Evolutionary conservation across 2,329 filamentous ascomycete genomes (phyloP), one percentile per base, ranked within the genome.

Genomic region (Ophiostoma sp.): DNA sequence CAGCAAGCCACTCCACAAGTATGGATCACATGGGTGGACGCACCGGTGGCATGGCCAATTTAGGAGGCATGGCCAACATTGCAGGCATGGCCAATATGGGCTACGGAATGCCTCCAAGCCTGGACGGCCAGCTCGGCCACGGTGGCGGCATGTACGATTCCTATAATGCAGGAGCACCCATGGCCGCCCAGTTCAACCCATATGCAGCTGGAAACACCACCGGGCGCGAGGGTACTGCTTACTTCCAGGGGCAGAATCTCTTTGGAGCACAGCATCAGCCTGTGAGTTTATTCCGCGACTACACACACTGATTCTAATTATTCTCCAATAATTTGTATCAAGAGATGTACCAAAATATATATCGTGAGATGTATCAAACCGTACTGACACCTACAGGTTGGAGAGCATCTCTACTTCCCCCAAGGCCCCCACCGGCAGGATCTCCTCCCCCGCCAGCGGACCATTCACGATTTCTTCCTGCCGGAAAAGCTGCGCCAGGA

Each of bases 351-450:
- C 27, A 31, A n/a, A n/a, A n/a, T n/a, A n/a, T n/a, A n/a, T n/a
- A n/a, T n/a, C n/a, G n/a, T n/a, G 27, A 31, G 27, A 31, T 31
- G 27, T 31, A 31, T 31, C 36, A 39, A 39, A 11, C 6, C 1
- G 20, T 36, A 60, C 68, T 72, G n/a, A 72, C 68, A 69, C 4
- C 27, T 1, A 23, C 72, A 90, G 88, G 86, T 93, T 6, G 91
- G 94, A 82, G 96, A 97, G 78, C 95, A 99, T 78, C 85, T 97
- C 15, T 99, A 99, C 79, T 92, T 93, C 41, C 93, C 94, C 0
- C 86, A 94, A 70, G 93, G 92, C 6, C 89, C 92, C n/a, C 87
- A 93, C 77, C 87, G 89, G 72, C 91, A 94, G 73, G 93, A 93
- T 73, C 83, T 97, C 39, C 84, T 91, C 74, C 88, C 90, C 2